Evolutionary conservation across 164 flowering plant species (phyloP).

Genomic region (Macadamia integrifolia): DNA sequence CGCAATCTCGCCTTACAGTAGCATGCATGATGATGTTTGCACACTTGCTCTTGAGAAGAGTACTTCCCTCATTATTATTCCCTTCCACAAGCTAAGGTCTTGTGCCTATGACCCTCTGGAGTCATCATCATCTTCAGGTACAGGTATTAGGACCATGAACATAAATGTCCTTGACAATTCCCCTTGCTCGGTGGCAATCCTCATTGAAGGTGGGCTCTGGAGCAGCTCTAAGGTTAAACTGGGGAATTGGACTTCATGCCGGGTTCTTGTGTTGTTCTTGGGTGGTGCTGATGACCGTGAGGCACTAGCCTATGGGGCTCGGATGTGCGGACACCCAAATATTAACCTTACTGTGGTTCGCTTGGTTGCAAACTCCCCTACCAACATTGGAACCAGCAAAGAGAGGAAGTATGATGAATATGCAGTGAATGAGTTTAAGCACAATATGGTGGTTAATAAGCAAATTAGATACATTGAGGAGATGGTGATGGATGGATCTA

Average conservation of each 20-base stretch:
- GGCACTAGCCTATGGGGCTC: constrained; percentile 30
- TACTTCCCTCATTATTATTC: constrained; percentile 33
- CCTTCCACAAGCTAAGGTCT: constrained; percentile 34
- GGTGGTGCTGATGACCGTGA: constrained; percentile 59
- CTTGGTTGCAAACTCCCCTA: not conserved
- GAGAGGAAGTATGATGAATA: constrained; percentile 16
- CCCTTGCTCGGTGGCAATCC: constrained; percentile 60
- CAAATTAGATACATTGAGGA: constrained; percentile 22
- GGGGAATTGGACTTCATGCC: not conserved
- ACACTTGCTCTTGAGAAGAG: constrained; percentile 28
- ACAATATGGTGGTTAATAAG: not conserved
- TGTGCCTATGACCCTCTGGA: not conserved
- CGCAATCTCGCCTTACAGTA: constrained; percentile 29
- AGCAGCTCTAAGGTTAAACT: not conserved
- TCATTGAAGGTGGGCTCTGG: constrained; percentile 32
- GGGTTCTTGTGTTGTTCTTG: constrained; percentile 31
- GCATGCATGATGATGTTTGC: constrained; percentile 52
- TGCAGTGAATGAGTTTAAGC: constrained; percentile 19
- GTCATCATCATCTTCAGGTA: not conserved
- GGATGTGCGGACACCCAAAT: constrained; percentile 24
- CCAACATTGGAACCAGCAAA: no score
- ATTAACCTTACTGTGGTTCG: constrained; percentile 22
- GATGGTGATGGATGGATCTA: constrained; percentile 24
- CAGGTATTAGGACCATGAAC: constrained; percentile 26
- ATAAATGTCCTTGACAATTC: constrained; percentile 30